Evolutionary conservation across 805 yeast genomes (phyloP).

Genomic region (Lachancea waltii): DNA sequence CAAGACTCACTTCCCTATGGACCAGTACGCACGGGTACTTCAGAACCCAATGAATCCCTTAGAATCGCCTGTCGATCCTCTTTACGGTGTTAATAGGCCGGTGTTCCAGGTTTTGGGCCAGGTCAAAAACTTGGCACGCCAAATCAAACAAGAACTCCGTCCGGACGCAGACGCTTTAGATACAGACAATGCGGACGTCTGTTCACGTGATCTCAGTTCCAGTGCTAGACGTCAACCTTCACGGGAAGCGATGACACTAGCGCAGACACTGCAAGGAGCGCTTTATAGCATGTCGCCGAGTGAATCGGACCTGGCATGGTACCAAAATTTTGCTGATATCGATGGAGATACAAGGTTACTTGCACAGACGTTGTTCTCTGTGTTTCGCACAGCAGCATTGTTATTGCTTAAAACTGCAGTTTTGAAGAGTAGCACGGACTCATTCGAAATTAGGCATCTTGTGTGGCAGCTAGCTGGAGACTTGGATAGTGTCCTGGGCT

Average conservation of each 20-base stretch:
- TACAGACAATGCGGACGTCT: too few species aligned
- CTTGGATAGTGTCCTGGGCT: slow-evolving; percentile 54
- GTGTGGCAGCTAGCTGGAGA: slow-evolving; percentile 48
- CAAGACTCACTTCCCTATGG: slow-evolving; percentile 58
- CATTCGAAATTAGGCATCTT: slow-evolving; percentile 56
- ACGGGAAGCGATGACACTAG: slow-evolving; percentile 13
- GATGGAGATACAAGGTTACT: slow-evolving; percentile 47
- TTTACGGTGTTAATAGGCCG: slow-evolving; percentile 66
- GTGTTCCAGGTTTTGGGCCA: slow-evolving; percentile 63
- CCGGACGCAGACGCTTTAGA: too few species aligned
- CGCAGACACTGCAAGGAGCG: slow-evolving; percentile 13
- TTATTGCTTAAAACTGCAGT: slow-evolving; percentile 64
- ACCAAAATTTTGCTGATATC: slow-evolving; percentile 18
- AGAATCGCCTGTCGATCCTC: slow-evolving; percentile 45
- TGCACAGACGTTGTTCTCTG: slow-evolving; percentile 65
- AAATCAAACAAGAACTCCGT: slow-evolving; percentile 36
- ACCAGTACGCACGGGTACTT: slow-evolving; percentile 53
- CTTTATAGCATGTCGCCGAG: slow-evolving; percentile 14
- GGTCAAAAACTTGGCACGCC: slow-evolving; percentile 53
- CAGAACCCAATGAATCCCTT: slow-evolving; percentile 3
- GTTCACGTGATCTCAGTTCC: too few species aligned
- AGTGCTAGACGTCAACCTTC: slow-evolving; percentile 12
- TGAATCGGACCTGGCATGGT: slow-evolving; percentile 13
- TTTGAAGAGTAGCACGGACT: slow-evolving; percentile 25
- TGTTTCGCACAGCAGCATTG: slow-evolving; percentile 62